Evolutionary conservation across 306 rosid genomes (phyloP).

Genomic region (Trifolium subterraneum): DNA sequence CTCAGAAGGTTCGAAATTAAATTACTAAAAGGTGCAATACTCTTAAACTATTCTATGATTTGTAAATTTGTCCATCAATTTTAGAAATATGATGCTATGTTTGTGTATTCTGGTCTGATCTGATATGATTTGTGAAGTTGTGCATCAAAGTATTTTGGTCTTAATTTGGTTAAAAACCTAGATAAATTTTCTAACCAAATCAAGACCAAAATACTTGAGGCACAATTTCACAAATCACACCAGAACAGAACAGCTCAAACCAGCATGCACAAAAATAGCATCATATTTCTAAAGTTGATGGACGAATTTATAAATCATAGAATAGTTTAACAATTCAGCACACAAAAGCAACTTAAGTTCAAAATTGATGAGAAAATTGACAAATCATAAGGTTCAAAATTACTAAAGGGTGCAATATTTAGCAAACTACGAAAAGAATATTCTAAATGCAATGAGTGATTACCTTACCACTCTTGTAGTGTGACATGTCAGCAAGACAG

Average conservation of each 20-base stretch:
- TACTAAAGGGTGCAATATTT: conserved; percentile 4
- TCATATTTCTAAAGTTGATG: background rate
- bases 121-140: too few species aligned
- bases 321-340: background rate
- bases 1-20: conserved; percentile 3
- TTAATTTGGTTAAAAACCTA: background rate
- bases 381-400: conserved; percentile 5
- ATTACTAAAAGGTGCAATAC: conserved; percentile 2
- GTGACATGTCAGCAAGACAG: conserved; percentile 96
- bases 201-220: background rate
- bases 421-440: background rate
- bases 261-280: background rate
- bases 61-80: too few species aligned
- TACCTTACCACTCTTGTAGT: conserved; percentile 96
- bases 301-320: background rate
- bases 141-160: too few species aligned
- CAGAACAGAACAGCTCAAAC: background rate
- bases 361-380: background rate
- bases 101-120: too few species aligned
- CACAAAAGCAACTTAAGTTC: background rate
- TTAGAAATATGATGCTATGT: too few species aligned
- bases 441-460: conserved; percentile 3
- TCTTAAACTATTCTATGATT: background rate
- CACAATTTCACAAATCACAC: background rate
- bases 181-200: background rate